Evolutionary conservation across 2,329 filamentous ascomycete species (phyloP).

Genomic region (Madurella mycetomatis): DNA sequence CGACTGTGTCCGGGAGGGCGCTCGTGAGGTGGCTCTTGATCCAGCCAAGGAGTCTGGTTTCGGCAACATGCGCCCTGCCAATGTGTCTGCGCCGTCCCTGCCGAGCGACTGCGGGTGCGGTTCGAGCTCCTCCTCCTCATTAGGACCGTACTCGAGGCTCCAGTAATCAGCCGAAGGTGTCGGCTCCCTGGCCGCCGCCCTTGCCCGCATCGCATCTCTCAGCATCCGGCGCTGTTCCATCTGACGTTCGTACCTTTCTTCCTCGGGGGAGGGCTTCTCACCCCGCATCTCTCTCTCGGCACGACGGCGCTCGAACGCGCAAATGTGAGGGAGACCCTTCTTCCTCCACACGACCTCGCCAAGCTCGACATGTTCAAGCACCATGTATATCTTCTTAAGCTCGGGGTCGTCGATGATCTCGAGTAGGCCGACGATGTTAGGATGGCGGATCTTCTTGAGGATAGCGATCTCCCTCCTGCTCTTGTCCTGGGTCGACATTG

Average conservation of each 20-base stretch:
- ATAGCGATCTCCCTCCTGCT: conserved; percentile 97
- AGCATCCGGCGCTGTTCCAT: conserved; percentile 55
- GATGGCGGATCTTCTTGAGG: conserved; percentile 93
- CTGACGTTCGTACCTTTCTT: conserved; percentile 57
- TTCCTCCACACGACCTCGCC: conserved; percentile 94
- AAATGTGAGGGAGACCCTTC: conserved; percentile 79
- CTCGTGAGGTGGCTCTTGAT: conserved; percentile 42
- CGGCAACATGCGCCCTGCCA: conserved; percentile 34
- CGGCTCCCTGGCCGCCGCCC: conserved; percentile 43
- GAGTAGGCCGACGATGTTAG: conserved; percentile 91
- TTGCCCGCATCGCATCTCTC: conserved; percentile 55
- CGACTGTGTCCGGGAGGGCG: conserved; percentile 47
- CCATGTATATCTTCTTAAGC: conserved; percentile 96
- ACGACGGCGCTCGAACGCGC: conserved; percentile 73
- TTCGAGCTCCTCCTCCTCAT: conserved; percentile 46
- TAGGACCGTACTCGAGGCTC: conserved; percentile 76
- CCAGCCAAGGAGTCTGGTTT: conserved; percentile 36
- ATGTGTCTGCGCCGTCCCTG: conserved; percentile 38
- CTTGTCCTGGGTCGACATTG: conserved; percentile 64
- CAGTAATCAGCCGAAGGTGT: conserved; percentile 62
- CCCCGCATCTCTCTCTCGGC: conserved; percentile 68
- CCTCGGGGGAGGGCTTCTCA: conserved; percentile 54
- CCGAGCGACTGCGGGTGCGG: conserved; percentile 42
- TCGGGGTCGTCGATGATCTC: conserved; percentile 98
- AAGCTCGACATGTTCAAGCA: conserved; percentile 89